phyloP scores from a whole-genome alignment of 129 eudicot species.

The Erigeron canadensis region DNA sequence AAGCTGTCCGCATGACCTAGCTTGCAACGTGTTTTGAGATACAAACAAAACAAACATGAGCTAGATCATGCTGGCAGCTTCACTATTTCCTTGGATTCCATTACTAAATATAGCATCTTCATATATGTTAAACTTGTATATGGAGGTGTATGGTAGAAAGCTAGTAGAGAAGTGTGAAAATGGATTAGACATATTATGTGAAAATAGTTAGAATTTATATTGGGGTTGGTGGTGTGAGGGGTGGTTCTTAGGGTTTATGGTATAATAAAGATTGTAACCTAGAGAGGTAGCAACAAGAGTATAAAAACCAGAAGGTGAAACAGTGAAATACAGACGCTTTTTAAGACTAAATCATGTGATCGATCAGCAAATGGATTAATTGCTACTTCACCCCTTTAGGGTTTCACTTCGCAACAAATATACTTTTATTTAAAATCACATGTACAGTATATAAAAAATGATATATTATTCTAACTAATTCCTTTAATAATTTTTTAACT shows the following conservation, averaged over 20 bases:
- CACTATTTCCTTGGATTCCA: constrained; percentile 33
- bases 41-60: background rate
- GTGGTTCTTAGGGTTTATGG: constrained; percentile 20
- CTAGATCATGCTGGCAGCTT: constrained; percentile 50
- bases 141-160: background rate
- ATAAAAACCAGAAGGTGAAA: constrained; percentile 27
- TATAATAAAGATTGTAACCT: constrained; percentile 33
- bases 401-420: constrained; percentile 8
- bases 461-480: too few relatives aligned
- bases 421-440: too few relatives aligned
- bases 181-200: background rate
- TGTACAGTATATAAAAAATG: too few relatives aligned
- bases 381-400: constrained; percentile 21
- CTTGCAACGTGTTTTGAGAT: constrained; percentile 22
- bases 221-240: constrained; percentile 13
- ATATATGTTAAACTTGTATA: background rate
- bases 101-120: background rate
- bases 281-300: constrained; percentile 34
- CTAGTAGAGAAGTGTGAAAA: background rate
- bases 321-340: constrained; percentile 32
- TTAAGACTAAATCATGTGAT: constrained; percentile 38
- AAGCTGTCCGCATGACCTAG: constrained; percentile 47
- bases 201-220: constrained; percentile 23
- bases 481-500: too few relatives aligned
- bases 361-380: background rate